Evolutionary conservation across 2,329 filamentous ascomycete species (phyloP).

Genomic region (Cordyceps pruinosa): DNA sequence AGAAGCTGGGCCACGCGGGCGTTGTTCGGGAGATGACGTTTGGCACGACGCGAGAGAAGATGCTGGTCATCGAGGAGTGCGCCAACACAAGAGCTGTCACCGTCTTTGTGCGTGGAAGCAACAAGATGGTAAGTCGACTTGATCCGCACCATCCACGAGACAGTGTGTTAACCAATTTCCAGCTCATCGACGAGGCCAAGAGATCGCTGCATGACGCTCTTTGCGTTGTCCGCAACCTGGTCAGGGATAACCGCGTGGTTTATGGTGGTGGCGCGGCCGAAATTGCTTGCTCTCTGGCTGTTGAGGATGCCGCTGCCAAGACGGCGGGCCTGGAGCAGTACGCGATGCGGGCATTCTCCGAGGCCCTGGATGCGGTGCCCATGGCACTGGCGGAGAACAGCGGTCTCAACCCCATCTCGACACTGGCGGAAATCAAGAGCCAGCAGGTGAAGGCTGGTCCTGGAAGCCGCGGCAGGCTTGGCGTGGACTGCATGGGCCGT

Average conservation of each 20-base stretch:
- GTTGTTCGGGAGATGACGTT: slow-evolving; percentile 93
- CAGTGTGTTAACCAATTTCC: slow-evolving; percentile 16
- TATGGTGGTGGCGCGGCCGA: slow-evolving; percentile 96
- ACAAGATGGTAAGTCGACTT: slow-evolving; percentile 78
- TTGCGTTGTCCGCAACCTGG: slow-evolving; percentile 94
- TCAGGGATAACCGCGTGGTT: slow-evolving; percentile 92
- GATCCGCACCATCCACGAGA: neutral
- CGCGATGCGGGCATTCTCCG: slow-evolving; percentile 95
- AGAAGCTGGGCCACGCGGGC: slow-evolving; percentile 87
- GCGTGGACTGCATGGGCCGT: slow-evolving; percentile 95
- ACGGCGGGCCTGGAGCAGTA: slow-evolving; percentile 97
- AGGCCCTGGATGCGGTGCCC: slow-evolving; percentile 86
- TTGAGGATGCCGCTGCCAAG: slow-evolving; percentile 91
- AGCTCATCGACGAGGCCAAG: slow-evolving; percentile 99
- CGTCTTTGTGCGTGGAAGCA: slow-evolving; percentile 91
- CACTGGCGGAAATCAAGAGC: slow-evolving; percentile 89
- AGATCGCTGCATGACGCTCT: slow-evolving; percentile 94
- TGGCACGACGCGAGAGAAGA: slow-evolving; percentile 96
- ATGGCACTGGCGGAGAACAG: slow-evolving; percentile 98
- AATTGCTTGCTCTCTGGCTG: slow-evolving; percentile 92
- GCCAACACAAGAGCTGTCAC: slow-evolving; percentile 96
- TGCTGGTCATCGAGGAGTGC: slow-evolving; percentile 98
- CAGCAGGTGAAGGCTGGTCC: slow-evolving; percentile 75
- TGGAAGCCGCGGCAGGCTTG: slow-evolving; percentile 54
- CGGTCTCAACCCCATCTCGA: slow-evolving; percentile 91